These are phyloP conservation scores for Boletus eberwhitei DNA, from an alignment of 768 basidiomycete genomes.

Conservation along the genomic window DNA sequence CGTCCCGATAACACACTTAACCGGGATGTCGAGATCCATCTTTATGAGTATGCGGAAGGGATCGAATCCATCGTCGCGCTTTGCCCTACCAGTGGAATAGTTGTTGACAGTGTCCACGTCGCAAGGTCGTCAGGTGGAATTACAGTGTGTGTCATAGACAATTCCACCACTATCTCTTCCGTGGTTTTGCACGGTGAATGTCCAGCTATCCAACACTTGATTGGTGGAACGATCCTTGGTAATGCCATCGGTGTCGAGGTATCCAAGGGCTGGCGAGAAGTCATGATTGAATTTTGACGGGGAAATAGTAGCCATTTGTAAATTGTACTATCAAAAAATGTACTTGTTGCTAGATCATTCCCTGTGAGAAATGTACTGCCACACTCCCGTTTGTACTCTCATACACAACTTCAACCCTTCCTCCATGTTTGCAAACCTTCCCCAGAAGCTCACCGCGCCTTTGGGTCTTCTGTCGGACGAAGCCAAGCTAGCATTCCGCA, in stretches of 20 bases:
- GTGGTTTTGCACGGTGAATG: constrained; percentile 16
- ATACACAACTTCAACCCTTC: background rate
- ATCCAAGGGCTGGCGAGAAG: constrained; percentile 2
- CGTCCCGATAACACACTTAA: constrained; percentile 40
- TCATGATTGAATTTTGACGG: constrained; percentile 8
- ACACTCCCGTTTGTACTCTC: background rate
- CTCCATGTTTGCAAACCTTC: constrained; percentile 66
- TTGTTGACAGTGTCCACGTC: constrained; percentile 4
- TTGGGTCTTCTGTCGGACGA: constrained; percentile 82
- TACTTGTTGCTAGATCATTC: background rate
- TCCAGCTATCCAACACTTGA: constrained; percentile 2
- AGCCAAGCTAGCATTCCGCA: constrained; percentile 86
- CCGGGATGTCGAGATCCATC: constrained; percentile 43
- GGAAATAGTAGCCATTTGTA: background rate
- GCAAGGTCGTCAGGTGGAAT: constrained; percentile 12
- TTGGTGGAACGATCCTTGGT: constrained; percentile 7
- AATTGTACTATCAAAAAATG: background rate
- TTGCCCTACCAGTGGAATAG: constrained; percentile 4
- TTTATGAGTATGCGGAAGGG: constrained; percentile 52
- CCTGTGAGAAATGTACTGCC: constrained; percentile 1
- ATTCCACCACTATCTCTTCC: constrained; percentile 6
- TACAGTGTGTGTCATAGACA: constrained; percentile 3
- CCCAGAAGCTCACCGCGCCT: constrained; percentile 68
- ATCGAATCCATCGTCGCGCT: constrained; percentile 22
- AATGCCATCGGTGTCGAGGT: background rate